Base-by-base conservation (phyloP, 495 filamentous ascomycete species). In the Podospora appendiculata region DNA sequence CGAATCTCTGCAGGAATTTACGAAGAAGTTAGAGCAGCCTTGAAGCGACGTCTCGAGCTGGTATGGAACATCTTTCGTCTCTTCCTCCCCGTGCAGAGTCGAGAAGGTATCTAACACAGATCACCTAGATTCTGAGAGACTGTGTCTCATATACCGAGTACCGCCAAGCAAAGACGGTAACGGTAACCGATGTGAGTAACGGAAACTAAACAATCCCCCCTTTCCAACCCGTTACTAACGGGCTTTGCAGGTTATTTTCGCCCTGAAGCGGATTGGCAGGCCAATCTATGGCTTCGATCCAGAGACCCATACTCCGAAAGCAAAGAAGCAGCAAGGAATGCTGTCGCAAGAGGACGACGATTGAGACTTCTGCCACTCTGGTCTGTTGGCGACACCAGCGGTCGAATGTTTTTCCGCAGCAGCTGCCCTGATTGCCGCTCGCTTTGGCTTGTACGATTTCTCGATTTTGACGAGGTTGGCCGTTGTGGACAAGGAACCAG, bases 1-100 rank as follows among this genome's bases (percentile, higher is more conserved):
- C 70, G 89, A 0, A 89, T 94, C 14, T 85, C 80, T 0, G 74
- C 57, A 0, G 54, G 47, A 0, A 84, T 95, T n/a, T 95, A 96
- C 61, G 77, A 88, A 0, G 85, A 89, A 0, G 68, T 79, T 0
- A 75, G 90, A 0, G 14, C 14, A 0, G 80, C 71, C 0, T 32
- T 94, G 1, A 82, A 78, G 33, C 54, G 59, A 0, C 70, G 75
- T 1, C 62, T 91, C 0, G 59, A 72, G n/a, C 54, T 68, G 32
- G 86, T 90, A 58, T 8, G 13, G 13, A 14, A 8, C 8, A 3
- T 8, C 1, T 13, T 42, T 19, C 14, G 33, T 0, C 16, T 10
- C 25, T 36, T 38, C n/a, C 53, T 4, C 6, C 41, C 2, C 5
- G 5, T 25, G 25, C 25, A 25, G n/a, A n/a, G n/a, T n/a, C n/a